Evolutionary conservation across 164 flowering plant species (phyloP).

Genomic region (Kalanchoe fedtschenkoi): DNA sequence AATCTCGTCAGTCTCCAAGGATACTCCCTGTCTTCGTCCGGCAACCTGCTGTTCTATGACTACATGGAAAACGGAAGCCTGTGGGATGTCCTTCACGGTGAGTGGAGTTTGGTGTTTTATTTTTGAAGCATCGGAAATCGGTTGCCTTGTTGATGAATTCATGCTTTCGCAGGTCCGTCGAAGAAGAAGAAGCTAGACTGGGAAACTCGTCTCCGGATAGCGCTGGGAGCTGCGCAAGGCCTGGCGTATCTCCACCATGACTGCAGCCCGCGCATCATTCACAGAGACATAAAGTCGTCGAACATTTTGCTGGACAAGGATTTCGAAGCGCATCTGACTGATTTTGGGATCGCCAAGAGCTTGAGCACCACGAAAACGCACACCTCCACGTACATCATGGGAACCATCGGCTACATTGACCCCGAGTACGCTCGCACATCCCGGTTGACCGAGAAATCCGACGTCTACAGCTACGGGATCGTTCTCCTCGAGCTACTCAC

Average conservation of each 20-base stretch:
- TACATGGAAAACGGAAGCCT: slow-evolving; percentile 99
- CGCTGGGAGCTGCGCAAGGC: slow-evolving; percentile 90
- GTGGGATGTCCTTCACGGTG: slow-evolving; percentile 96
- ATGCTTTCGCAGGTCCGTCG: slow-evolving; percentile 30
- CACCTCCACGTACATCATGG: slow-evolving; percentile 87
- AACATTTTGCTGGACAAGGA: slow-evolving; percentile 85
- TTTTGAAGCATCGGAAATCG: background rate
- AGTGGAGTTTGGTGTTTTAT: slow-evolving; percentile 7
- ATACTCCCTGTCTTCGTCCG: slow-evolving; percentile 72
- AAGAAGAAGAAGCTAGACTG: slow-evolving; percentile 86
- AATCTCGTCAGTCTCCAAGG: slow-evolving; percentile 94
- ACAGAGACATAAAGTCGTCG: slow-evolving; percentile 92
- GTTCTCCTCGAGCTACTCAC: slow-evolving; percentile 91
- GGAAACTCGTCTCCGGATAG: slow-evolving; percentile 74
- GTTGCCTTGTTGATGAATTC: background rate
- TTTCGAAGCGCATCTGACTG: slow-evolving; percentile 88
- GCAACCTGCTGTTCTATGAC: slow-evolving; percentile 90
- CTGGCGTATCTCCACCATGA: slow-evolving; percentile 93
- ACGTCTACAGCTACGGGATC: slow-evolving; percentile 88
- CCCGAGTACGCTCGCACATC: slow-evolving; percentile 98
- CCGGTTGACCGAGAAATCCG: slow-evolving; percentile 94
- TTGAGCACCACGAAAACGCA: slow-evolving; percentile 60
- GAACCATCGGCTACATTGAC: slow-evolving; percentile 95
- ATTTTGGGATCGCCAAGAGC: slow-evolving; percentile 93
- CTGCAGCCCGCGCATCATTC: slow-evolving; percentile 88